These are phyloP conservation scores for Rhododendron ferrugineum DNA, from an alignment of 148 eudicot genomes.

Conservation along the genomic window DNA sequence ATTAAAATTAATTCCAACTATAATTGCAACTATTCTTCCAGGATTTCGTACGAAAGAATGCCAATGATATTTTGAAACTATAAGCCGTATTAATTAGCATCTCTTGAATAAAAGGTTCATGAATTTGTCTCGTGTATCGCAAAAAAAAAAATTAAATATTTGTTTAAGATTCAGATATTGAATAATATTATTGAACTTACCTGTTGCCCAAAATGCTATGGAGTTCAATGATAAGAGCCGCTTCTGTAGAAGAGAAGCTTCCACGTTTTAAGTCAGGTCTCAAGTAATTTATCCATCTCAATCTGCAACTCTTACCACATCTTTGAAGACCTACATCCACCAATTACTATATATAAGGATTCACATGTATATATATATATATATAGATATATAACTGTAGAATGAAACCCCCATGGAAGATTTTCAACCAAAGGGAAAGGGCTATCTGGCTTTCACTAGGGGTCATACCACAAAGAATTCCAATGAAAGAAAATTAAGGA, in stretches of 20 bases:
- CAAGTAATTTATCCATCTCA: constrained; percentile 86
- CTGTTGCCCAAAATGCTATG: constrained; percentile 83
- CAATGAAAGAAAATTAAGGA: background rate
- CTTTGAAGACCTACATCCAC: background rate
- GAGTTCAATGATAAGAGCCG: constrained; percentile 72
- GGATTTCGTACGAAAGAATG: background rate
- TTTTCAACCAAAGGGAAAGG: background rate
- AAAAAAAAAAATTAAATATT: too few relatives aligned
- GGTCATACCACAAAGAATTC: background rate
- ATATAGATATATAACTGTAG: too few relatives aligned
- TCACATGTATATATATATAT: too few relatives aligned
- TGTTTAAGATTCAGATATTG: background rate
- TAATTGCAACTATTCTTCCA: background rate
- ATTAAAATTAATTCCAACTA: background rate
- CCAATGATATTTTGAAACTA: background rate
- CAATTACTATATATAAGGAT: background rate
- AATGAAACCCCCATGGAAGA: background rate
- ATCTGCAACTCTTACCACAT: constrained; percentile 81
- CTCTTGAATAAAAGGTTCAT: background rate
- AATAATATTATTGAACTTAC: constrained; percentile 18
- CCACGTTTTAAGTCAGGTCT: constrained; percentile 90
- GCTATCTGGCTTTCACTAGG: background rate
- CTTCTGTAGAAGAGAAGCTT: constrained; percentile 67
- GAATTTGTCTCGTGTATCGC: background rate
- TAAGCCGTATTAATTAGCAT: background rate